Base-by-base conservation (phyloP, 352 stramenopile genomes). In the Globisporangium nodosum region DNA sequence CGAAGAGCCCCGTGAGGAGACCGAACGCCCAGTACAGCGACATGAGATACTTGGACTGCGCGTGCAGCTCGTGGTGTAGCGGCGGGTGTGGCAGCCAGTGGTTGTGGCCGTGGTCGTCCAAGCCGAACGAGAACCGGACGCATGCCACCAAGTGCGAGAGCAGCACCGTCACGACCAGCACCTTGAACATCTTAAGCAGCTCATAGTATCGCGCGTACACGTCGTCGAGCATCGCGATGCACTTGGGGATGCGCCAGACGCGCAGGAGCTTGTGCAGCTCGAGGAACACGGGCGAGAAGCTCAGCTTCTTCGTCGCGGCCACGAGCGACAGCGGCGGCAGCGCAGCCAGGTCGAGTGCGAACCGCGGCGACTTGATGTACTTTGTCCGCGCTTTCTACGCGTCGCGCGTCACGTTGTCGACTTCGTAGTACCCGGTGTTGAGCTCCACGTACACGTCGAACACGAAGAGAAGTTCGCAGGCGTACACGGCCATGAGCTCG, bases 401-500 rank as follows among this genome's bases (percentile, higher is more conserved):
- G 50, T 86, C 75, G 0, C 68, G 69, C 21, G 71, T 60, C 9
- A 87, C 70, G 37, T 81, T 80, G 54, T 76, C 73, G 46, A 71
- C 65, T 45, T 83, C 60, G 60, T 89, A 87, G 54, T 74, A 87
- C 13, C 78, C 76, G 18, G 73, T 84, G 59, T 86, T 73, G 27
- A 78, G 35, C 46, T 83, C 65, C n/a, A 89, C 68, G 60, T 73
- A 79, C 51, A 89, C 70, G 59, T 89, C 74, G 21, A 58, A 49
- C 11, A 72, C 37, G 56, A 87, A 87, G 37, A 87, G 59, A 21
- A 58, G 18, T 50, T 87, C 75, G 49, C 58, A 64, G 62, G 0
- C 60, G 64, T 87, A 86, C 3, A 88, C 35, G 8, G 69, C 43
- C 16, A 73, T 48, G 9, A 86, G 46, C 39, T 78, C 63, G 6